A percentile compares a stretch with the other conserved stretches of the same genome.
Conservation (phyloP, 2,329 filamentous ascomycete species). For the Neoarthrinium moseri region DNA sequence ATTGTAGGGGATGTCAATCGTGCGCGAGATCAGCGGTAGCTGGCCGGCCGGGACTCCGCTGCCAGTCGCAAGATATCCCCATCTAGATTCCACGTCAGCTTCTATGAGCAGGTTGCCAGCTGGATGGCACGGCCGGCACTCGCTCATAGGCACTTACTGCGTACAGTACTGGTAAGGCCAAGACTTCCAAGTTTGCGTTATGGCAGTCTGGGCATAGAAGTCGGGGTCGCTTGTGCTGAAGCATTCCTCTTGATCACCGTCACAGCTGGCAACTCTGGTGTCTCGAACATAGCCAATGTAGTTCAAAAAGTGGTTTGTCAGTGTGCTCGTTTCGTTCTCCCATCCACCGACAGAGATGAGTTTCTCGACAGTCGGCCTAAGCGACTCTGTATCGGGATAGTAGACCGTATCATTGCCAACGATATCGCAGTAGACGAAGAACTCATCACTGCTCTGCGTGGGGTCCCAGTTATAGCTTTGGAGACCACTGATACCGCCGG, state of each 20-base stretch:
- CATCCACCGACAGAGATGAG: slow-evolving; percentile 43
- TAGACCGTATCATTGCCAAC: slow-evolving; percentile 40
- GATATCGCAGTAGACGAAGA: slow-evolving; percentile 47
- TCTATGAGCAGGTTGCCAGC: not conserved
- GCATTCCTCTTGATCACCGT: slow-evolving; percentile 33
- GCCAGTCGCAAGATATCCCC: slow-evolving; percentile 78
- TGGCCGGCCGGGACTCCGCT: slow-evolving; percentile 63
- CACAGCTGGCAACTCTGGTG: slow-evolving; percentile 23
- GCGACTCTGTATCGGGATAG: slow-evolving; percentile 38
- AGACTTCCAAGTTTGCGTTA: slow-evolving; percentile 39
- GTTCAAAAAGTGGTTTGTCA: slow-evolving; percentile 48
- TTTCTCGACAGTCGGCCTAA: slow-evolving; percentile 32
- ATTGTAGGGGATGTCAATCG: slow-evolving; percentile 62
- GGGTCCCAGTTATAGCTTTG: slow-evolving; percentile 57
- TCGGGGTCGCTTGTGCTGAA: slow-evolving; percentile 32
- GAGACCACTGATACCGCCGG: slow-evolving; percentile 38
- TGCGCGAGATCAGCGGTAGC: slow-evolving; percentile 70
- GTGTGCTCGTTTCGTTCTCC: slow-evolving; percentile 29
- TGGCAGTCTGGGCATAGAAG: slow-evolving; percentile 33
- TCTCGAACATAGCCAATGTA: slow-evolving; percentile 45
- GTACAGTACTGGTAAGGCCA: slow-evolving; percentile 58
- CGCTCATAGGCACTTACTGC: slow-evolving; percentile 42
- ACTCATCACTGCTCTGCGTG: slow-evolving; percentile 34
- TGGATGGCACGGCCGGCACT: not conserved
- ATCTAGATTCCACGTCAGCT: slow-evolving; percentile 42